Evolutionary conservation across 768 basidiomycete species (phyloP).

Genomic region (Boletus rex-veris): DNA sequence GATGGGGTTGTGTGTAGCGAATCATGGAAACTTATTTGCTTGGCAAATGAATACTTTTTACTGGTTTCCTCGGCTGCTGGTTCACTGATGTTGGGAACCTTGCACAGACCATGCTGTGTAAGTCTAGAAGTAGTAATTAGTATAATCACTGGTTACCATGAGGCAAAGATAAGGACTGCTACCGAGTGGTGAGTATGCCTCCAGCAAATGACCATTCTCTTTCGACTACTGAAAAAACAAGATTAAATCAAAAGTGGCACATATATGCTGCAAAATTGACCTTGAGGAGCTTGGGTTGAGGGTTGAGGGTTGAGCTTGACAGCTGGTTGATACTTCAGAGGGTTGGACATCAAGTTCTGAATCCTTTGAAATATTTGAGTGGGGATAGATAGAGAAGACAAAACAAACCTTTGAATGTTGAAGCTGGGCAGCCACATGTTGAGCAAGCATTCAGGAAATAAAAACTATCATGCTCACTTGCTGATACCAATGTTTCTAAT

Average conservation of each 20-base stretch:
- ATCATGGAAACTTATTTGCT: too few relatives aligned
- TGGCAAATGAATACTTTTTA: too few relatives aligned
- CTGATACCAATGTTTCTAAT: slow-evolving; percentile 77
- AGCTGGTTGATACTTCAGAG: slow-evolving; percentile 58
- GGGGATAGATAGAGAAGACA: background rate
- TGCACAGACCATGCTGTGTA: too few relatives aligned
- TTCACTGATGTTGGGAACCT: too few relatives aligned
- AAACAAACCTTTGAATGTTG: slow-evolving; percentile 47
- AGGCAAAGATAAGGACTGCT: too few relatives aligned
- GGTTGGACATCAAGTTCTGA: slow-evolving; percentile 59
- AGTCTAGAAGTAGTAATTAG: too few relatives aligned
- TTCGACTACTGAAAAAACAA: slow-evolving; percentile 54
- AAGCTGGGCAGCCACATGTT: slow-evolving; percentile 38
- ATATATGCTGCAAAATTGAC: slow-evolving; percentile 28
- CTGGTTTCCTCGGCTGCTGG: too few relatives aligned
- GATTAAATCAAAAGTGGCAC: background rate
- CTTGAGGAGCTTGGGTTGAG: slow-evolving; percentile 72
- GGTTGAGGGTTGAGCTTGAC: slow-evolving; percentile 75
- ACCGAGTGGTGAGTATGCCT: slow-evolving; percentile 77
- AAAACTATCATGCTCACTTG: slow-evolving; percentile 49
- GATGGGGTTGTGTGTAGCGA: too few relatives aligned
- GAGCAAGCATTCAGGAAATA: background rate
- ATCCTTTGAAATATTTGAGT: slow-evolving; percentile 33
- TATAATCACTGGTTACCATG: too few relatives aligned
- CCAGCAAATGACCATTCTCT: slow-evolving; percentile 58